Conservation (phyloP, 2,329 filamentous ascomycete genomes). For the Fusarium nanum region DNA sequence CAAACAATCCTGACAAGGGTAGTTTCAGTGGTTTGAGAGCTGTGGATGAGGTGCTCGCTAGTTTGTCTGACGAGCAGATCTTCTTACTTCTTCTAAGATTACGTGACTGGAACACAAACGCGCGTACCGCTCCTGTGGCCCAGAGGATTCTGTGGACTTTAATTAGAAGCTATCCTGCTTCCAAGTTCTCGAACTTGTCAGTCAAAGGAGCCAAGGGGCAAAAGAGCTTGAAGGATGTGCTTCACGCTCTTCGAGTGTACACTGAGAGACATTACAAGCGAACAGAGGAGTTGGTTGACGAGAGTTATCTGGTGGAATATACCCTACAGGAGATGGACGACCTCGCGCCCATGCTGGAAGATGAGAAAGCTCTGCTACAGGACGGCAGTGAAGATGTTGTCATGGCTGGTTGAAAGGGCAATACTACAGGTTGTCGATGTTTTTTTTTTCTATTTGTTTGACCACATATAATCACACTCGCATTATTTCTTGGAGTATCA, state of each 20-base stretch:
- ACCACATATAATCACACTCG: slow-evolving; percentile 4
- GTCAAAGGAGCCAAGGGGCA: slow-evolving; percentile 68
- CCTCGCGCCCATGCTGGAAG: slow-evolving; percentile 61
- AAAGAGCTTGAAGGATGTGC: slow-evolving; percentile 81
- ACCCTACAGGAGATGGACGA: slow-evolving; percentile 93
- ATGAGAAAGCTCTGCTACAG: slow-evolving; percentile 50
- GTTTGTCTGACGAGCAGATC: slow-evolving; percentile 85
- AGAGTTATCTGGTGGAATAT: slow-evolving; percentile 95
- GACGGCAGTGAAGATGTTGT: slow-evolving; percentile 55
- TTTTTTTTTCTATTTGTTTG: slow-evolving; percentile 14
- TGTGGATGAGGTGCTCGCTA: slow-evolving; percentile 86
- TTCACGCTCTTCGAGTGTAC: slow-evolving; percentile 89
- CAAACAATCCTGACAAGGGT: slow-evolving; percentile 67
- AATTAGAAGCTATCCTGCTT: slow-evolving; percentile 83
- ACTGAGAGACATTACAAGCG: slow-evolving; percentile 93
- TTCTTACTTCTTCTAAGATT: slow-evolving; percentile 83
- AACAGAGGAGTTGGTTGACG: slow-evolving; percentile 89
- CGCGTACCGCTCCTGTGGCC: slow-evolving; percentile 83
- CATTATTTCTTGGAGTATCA: slow-evolving; percentile 33
- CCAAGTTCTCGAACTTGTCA: slow-evolving; percentile 77
- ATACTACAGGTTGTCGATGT: slow-evolving; percentile 3
- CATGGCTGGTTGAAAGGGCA: slow-evolving; percentile 52
- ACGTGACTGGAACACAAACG: slow-evolving; percentile 98
- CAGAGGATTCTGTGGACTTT: slow-evolving; percentile 86
- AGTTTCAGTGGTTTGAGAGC: slow-evolving; percentile 73